Percentiles rank a stretch among this genome's conserved stretches.
Evolutionary conservation across 352 stramenopile species (phyloP).

Genomic region (Globisporangium alternatum): DNA sequence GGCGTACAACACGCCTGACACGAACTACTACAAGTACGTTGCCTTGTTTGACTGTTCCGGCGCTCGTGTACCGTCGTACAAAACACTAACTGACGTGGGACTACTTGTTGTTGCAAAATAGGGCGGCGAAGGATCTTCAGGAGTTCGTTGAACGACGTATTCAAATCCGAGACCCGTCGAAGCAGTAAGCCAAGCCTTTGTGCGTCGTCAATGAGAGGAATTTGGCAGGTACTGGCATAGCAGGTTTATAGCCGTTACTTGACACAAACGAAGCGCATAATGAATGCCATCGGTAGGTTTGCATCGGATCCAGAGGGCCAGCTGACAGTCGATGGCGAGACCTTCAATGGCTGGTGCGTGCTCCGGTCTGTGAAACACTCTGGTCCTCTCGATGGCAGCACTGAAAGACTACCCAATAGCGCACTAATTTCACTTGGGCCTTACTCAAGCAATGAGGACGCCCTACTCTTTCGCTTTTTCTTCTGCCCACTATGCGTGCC

Average conservation of each 20-base stretch:
- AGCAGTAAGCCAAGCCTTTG: constrained; percentile 3
- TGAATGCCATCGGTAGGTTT: no score
- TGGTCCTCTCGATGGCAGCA: no score
- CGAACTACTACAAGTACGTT: constrained; percentile 95
- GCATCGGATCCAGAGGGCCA: no score
- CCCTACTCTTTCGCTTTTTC: no score
- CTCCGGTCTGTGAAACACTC: no score
- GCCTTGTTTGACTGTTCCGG: background rate
- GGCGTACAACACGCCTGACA: constrained; percentile 94
- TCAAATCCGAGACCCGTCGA: constrained; percentile 38
- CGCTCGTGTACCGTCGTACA: background rate
- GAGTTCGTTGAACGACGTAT: constrained; percentile 76
- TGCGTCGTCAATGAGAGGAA: background rate
- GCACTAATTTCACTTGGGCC: no score
- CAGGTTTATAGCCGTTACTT: background rate
- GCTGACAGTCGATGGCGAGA: no score
- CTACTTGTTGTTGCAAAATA: constrained; percentile 14
- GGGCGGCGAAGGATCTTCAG: constrained; percentile 70
- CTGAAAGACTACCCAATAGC: no score
- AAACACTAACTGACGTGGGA: background rate
- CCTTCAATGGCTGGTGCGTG: no score
- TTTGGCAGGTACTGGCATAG: background rate
- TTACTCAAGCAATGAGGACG: no score
- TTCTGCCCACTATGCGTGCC: no score
- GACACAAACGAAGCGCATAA: no score